phyloP scores from a whole-genome alignment of 1,284 basidiomycete species.

The Pyrrhoderma noxium region DNA sequence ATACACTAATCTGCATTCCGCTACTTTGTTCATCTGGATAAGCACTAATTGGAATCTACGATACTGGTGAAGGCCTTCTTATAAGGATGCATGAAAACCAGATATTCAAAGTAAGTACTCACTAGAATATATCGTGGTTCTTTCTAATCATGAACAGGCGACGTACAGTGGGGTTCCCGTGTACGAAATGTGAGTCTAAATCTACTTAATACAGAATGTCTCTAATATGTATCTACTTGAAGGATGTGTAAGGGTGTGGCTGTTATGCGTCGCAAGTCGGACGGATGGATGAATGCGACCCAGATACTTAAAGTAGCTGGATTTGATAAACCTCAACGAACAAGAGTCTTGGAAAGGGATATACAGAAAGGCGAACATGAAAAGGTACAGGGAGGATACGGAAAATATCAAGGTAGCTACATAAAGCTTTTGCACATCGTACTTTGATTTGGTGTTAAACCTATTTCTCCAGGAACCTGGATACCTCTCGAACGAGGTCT shows the following conservation, averaged over 20 bases:
- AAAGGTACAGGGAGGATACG: constrained; percentile 99
- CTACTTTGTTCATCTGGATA: too few species aligned
- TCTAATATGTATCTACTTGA: constrained; percentile 23
- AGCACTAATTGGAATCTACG: too few species aligned
- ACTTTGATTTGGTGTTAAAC: background rate
- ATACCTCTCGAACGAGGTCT: constrained; percentile 93
- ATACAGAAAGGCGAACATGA: constrained; percentile 99
- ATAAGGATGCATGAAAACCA: constrained; percentile 65
- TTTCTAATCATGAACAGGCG: constrained; percentile 42
- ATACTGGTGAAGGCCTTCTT: too few species aligned
- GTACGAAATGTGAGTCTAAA: constrained; percentile 65
- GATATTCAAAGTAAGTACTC: constrained; percentile 61
- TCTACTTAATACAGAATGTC: constrained; percentile 27
- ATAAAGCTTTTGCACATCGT: background rate
- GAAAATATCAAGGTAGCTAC: constrained; percentile 97
- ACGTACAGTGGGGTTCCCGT: constrained; percentile 86
- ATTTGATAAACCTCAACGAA: constrained; percentile 98
- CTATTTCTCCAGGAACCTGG: constrained; percentile 77
- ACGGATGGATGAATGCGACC: constrained; percentile 98
- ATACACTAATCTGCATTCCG: too few species aligned
- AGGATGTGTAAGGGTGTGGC: constrained; percentile 95
- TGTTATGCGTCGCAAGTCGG: constrained; percentile 93
- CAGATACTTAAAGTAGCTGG: constrained; percentile 99
- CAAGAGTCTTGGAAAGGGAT: constrained; percentile 94
- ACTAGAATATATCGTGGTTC: background rate